Conservation (phyloP, 805 yeast genomes). For the Metschnikowia chrysomelidarum region DNA sequence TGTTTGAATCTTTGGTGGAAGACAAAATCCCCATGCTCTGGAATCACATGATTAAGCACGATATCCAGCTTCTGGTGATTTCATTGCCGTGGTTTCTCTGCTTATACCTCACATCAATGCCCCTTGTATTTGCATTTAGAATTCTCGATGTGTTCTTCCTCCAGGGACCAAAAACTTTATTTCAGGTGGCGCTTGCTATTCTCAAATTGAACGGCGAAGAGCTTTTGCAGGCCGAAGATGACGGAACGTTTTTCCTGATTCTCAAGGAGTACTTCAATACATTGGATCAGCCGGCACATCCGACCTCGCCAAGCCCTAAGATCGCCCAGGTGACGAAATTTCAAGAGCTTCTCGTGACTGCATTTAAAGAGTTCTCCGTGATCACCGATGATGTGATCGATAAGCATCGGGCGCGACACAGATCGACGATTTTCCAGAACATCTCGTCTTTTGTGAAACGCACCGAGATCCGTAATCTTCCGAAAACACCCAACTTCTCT, state of each 20-base stretch:
- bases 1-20: slow-evolving; percentile 85
- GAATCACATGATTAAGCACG: slow-evolving; percentile 74
- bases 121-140: slow-evolving; percentile 87
- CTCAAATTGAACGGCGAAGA: slow-evolving; percentile 84
- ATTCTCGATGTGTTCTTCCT: slow-evolving; percentile 86
- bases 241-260: slow-evolving; percentile 85
- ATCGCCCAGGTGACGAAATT: slow-evolving; percentile 73
- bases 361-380: slow-evolving; percentile 85
- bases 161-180: slow-evolving; percentile 84
- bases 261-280: slow-evolving; percentile 78
- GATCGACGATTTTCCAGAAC: slow-evolving; percentile 76
- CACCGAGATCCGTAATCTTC: slow-evolving; percentile 84
- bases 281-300: slow-evolving; percentile 77
- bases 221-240: slow-evolving; percentile 77
- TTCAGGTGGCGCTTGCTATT: slow-evolving; percentile 93
- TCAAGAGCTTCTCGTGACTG: slow-evolving; percentile 86
- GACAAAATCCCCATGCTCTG: slow-evolving; percentile 86
- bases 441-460: slow-evolving; percentile 89
- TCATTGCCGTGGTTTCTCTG: slow-evolving; percentile 97
- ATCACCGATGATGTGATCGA: slow-evolving; percentile 73
- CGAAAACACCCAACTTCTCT: slow-evolving; percentile 62
- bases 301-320: slow-evolving; percentile 62
- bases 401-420: slow-evolving; percentile 65
- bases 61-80: slow-evolving; percentile 89
- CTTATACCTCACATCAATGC: slow-evolving; percentile 88